Evolutionary conservation across 108 stramenopile genomes (phyloP).

Genomic region (Cyclotella distinguenda): DNA sequence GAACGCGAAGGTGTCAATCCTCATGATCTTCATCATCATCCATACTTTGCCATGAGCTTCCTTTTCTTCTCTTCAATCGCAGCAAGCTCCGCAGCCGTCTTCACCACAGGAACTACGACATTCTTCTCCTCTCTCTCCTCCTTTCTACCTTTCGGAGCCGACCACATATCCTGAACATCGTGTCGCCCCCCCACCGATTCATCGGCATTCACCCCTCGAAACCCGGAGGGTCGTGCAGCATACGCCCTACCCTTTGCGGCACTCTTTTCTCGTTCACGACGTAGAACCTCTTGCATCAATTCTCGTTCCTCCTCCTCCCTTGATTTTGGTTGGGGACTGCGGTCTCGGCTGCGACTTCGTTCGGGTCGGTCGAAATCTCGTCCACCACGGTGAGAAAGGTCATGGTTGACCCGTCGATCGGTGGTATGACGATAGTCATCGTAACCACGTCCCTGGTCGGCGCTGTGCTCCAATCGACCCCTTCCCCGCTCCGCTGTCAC

Average conservation of each 20-base stretch:
- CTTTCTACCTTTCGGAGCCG: conserved; percentile 3
- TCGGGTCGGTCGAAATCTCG: too few species aligned
- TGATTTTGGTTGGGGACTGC: conserved; percentile 8
- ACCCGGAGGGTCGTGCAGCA: conserved; percentile 51
- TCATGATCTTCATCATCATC: conserved; percentile 44
- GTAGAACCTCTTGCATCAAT: conserved; percentile 73
- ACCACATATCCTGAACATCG: conserved; percentile 14
- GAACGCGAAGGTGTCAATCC: neutral
- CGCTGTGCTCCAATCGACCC: too few species aligned
- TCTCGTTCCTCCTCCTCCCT: conserved; percentile 40
- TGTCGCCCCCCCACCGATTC: conserved; percentile 5
- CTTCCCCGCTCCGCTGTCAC: neutral
- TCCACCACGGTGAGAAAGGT: too few species aligned
- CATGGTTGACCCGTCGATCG: too few species aligned
- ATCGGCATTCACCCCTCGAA: conserved; percentile 43
- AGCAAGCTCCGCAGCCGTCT: conserved; percentile 73
- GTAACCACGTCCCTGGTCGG: neutral
- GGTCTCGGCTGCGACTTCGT: conserved; percentile 53
- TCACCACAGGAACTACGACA: conserved; percentile 24
- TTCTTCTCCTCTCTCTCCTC: conserved; percentile 6
- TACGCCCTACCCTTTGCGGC: conserved; percentile 53
- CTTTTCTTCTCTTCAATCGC: conserved; percentile 79
- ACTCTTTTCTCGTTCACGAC: conserved; percentile 67
- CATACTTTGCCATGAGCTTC: conserved; percentile 80
- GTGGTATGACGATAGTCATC: conserved; percentile 10